A percentile compares a stretch with the other conserved stretches of the same genome.
Evolutionary conservation across 2,329 filamentous ascomycete species (phyloP).

Genomic region (Penicillium sp.): DNA sequence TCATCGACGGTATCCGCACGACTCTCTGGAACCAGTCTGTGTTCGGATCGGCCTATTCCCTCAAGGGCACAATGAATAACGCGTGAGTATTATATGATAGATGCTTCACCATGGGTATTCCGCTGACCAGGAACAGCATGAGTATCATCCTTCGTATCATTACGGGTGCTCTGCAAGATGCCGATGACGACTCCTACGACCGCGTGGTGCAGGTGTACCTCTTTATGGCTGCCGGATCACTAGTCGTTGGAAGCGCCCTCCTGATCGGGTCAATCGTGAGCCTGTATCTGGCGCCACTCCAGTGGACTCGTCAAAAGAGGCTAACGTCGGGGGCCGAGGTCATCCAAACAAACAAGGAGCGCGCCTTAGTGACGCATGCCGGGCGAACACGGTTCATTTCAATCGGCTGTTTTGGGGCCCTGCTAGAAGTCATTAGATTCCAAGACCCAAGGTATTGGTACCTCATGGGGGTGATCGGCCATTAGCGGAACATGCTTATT

Average conservation of each 20-base stretch:
- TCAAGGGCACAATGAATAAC: slow-evolving; percentile 64
- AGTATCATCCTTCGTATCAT: slow-evolving; percentile 60
- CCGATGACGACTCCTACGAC: slow-evolving; percentile 56
- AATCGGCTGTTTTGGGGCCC: slow-evolving; percentile 43
- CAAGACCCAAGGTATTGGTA: not conserved
- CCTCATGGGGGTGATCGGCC: not conserved
- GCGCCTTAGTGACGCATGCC: slow-evolving; percentile 40
- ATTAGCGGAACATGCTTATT: not conserved
- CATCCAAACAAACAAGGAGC: slow-evolving; percentile 45
- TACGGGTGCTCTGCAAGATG: slow-evolving; percentile 59
- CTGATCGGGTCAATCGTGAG: slow-evolving; percentile 40
- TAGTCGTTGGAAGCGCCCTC: slow-evolving; percentile 47
- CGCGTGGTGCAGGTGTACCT: slow-evolving; percentile 59
- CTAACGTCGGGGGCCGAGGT: slow-evolving; percentile 45
- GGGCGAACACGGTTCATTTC: slow-evolving; percentile 45
- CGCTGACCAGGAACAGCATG: slow-evolving; percentile 45
- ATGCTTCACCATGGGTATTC: not conserved
- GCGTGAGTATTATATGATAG: slow-evolving; percentile 31
- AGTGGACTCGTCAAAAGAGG: slow-evolving; percentile 60
- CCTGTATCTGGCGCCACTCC: slow-evolving; percentile 51
- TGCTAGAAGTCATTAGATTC: slow-evolving; percentile 25
- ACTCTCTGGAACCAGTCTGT: slow-evolving; percentile 60
- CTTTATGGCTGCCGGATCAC: slow-evolving; percentile 51
- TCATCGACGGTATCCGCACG: slow-evolving; percentile 62
- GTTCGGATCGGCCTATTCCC: slow-evolving; percentile 60